These are phyloP conservation scores for Phytophthora uliginosa DNA, from an alignment of 352 stramenopile genomes.

Conservation along the genomic window DNA sequence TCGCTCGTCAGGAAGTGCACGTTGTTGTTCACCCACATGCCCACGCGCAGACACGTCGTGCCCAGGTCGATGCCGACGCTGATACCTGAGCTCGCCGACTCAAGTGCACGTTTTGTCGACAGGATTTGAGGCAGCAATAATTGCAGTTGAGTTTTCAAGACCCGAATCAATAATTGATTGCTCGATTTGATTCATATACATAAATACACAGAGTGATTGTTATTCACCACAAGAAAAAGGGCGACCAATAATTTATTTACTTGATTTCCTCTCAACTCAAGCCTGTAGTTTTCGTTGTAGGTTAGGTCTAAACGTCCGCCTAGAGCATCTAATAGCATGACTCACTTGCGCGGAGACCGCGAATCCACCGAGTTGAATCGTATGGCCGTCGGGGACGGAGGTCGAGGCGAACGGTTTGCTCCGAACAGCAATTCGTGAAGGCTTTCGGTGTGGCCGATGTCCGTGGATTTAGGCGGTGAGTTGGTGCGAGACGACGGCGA, in stretches of 20 bases:
- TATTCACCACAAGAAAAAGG: too few species aligned
- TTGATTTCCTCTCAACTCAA: too few species aligned
- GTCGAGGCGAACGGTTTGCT: constrained; percentile 2
- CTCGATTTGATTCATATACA: too few species aligned
- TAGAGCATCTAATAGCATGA: neutral
- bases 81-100: neutral
- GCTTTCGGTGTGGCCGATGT: constrained; percentile 4
- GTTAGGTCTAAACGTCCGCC: too few species aligned
- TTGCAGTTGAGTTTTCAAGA: too few species aligned
- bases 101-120: neutral
- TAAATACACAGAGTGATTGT: too few species aligned
- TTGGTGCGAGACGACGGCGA: constrained; percentile 1
- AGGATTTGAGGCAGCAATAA: too few species aligned
- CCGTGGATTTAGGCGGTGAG: constrained; percentile 7
- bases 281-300: too few species aligned
- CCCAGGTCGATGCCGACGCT: constrained; percentile 14
- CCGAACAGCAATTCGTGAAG: constrained; percentile 32
- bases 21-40: constrained; percentile 8
- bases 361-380: constrained; percentile 21
- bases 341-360: constrained; percentile 9
- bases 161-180: too few species aligned
- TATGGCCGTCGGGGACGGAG: constrained; percentile 15
- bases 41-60: constrained; percentile 7
- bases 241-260: too few species aligned
- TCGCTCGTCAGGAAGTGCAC: neutral